Evolutionary conservation across 345 rosid species (phyloP).

Genomic region (Odontarrhena argentea): DNA sequence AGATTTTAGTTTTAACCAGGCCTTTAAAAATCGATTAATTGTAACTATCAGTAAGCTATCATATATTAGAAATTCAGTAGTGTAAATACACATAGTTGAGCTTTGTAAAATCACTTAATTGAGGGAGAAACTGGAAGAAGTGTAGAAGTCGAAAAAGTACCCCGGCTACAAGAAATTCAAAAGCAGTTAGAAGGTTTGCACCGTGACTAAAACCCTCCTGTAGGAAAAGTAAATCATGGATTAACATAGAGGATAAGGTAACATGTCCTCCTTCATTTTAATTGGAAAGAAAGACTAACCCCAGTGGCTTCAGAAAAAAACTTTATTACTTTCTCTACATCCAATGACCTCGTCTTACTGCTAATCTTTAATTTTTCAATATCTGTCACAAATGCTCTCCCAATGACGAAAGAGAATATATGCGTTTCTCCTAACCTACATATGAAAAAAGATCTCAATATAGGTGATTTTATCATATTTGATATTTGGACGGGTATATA

Average conservation of each 20-base stretch:
- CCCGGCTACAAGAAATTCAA: slow-evolving; percentile 89
- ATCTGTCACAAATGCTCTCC: slow-evolving; percentile 98
- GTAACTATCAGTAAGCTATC: slow-evolving; percentile 25
- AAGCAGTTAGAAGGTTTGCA: slow-evolving; percentile 82
- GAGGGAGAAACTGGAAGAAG: slow-evolving; percentile 13
- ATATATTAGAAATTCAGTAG: not conserved
- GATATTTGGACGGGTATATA: slow-evolving; percentile 17
- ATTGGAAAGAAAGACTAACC: slow-evolving; percentile 51
- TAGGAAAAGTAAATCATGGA: slow-evolving; percentile 34
- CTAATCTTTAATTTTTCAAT: slow-evolving; percentile 87
- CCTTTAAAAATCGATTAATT: slow-evolving; percentile 10
- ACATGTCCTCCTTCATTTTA: slow-evolving; percentile 3
- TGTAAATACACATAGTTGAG: slow-evolving; percentile 2
- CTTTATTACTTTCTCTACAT: slow-evolving; percentile 56
- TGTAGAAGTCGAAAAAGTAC: slow-evolving; percentile 50
- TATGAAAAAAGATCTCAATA: slow-evolving; percentile 39
- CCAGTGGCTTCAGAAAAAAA: slow-evolving; percentile 70
- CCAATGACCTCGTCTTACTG: slow-evolving; percentile 82
- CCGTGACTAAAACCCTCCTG: slow-evolving; percentile 90
- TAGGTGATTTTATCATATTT: slow-evolving; percentile 33
- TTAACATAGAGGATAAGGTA: slow-evolving; percentile 15
- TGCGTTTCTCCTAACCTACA: slow-evolving; percentile 98
- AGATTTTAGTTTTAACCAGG: slow-evolving; percentile 5
- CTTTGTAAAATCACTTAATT: not conserved
- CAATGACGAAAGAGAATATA: slow-evolving; percentile 90